Base-by-base conservation (phyloP, 2,329 filamentous ascomycete species). In the Aspergillus sp. region DNA sequence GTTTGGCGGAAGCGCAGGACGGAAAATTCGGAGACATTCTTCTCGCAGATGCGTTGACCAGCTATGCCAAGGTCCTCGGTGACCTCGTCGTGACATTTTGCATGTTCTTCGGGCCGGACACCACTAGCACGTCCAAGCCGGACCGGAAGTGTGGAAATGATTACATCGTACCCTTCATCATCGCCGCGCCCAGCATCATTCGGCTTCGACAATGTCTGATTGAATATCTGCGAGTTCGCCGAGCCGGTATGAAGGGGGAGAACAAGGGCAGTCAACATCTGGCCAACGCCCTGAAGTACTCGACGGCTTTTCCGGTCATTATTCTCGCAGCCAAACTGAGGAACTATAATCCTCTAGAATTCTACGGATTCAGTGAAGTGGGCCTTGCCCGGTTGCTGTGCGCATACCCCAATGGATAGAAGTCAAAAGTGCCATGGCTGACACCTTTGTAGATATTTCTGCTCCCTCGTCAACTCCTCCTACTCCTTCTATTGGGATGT, bases 401-500 rank as follows among this genome's bases (percentile, higher is more conserved):
- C 57, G 73, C 14, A n/a, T 17, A n/a, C 14, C 14, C 4, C 14
- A 17, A 20, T 11, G 36, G 9, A 21, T 25, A 11, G 23, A 40
- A 29, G 10, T 14, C 13, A 43, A 29, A 21, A 13, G 17, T 32
- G n/a, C 13, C 7, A 16, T 23, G 17, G 3, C 25, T 38, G 38
- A 48, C 11, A 17, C 10, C 23, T 23, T 21, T 31, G 11, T 45
- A 94, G 90, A 86, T 76, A 95, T 25, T 73, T 81, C 32, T 88
- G 88, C 41, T 88, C 90, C 25, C 76, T 91, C 31, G 67, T 94
- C 63, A 97, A 99, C 71, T 95, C 90, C 13, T 78, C 88, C 42
- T 99, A 96, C 75, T 91, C 88, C n/a, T 97, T 97, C 77, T 99
- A 94, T 79, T 99, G 94, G 94, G 94, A 99, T 65, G 86, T 97